Conservation (phyloP, 306 rosid genomes). For the Inga laurina region DNA sequence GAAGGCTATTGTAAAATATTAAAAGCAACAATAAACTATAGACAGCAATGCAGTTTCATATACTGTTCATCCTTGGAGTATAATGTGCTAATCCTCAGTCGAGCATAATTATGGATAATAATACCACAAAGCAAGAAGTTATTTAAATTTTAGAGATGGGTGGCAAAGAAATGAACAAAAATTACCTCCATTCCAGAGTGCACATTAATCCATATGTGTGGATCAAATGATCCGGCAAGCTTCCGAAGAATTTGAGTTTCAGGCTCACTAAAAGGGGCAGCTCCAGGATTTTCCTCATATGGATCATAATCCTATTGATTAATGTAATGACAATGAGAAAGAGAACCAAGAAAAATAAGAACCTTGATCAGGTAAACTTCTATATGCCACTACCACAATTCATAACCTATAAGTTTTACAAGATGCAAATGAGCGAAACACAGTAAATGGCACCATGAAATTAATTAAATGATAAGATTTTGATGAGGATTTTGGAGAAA, state of each 20-base stretch:
- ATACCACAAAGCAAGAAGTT: slow-evolving; percentile 3
- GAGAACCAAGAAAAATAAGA: slow-evolving; percentile 25
- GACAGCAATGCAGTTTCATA: slow-evolving; percentile 9
- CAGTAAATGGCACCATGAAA: slow-evolving; percentile 1
- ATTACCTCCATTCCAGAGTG: slow-evolving; percentile 99
- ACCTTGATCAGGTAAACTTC: slow-evolving; percentile 9
- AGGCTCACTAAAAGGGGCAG: slow-evolving; percentile 93
- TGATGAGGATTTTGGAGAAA: slow-evolving; percentile 9
- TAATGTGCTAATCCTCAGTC: slow-evolving; percentile 19
- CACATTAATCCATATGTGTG: slow-evolving; percentile 92
- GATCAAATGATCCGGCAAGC: slow-evolving; percentile 85
- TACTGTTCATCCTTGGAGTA: slow-evolving; percentile 21
- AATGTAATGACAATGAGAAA: slow-evolving; percentile 26
- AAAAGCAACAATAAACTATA: slow-evolving; percentile 14
- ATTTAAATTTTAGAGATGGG: slow-evolving; percentile 10
- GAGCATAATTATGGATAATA: slow-evolving; percentile 22
- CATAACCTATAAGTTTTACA: not conserved
- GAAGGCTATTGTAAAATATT: slow-evolving; percentile 5
- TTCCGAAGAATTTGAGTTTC: slow-evolving; percentile 95
- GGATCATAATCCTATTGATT: slow-evolving; percentile 89
- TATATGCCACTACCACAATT: not conserved
- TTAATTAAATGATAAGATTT: not conserved
- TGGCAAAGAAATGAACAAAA: slow-evolving; percentile 18
- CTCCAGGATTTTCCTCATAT: slow-evolving; percentile 96
- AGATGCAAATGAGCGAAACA: slow-evolving; percentile 10